Percentiles rank a stretch among this genome's conserved stretches.
Evolutionary conservation across 2,329 filamentous ascomycete species (phyloP).

Genomic region (Lachnellula suecica): DNA sequence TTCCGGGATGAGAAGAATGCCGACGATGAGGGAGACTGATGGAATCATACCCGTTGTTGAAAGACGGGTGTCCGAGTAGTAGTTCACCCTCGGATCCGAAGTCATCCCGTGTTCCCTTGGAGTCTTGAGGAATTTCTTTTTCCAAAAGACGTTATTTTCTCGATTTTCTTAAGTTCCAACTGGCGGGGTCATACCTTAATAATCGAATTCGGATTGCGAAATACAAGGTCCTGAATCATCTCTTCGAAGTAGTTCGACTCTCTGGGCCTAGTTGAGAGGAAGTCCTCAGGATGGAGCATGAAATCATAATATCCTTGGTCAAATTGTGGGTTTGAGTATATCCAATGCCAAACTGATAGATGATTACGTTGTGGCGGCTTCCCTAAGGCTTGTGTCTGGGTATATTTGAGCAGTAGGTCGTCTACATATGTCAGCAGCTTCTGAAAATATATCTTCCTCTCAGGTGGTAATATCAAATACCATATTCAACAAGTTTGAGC

Average conservation of each 20-base stretch:
- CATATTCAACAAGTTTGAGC: conserved; percentile 4
- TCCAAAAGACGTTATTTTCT: neutral
- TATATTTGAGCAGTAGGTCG: neutral
- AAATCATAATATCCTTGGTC: conserved; percentile 1
- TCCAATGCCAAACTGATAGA: conserved; percentile 1
- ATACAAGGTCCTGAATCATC: neutral
- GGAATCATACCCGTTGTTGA: conserved; percentile 2
- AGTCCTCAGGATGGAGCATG: conserved; percentile 7
- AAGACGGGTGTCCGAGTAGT: conserved; percentile 6
- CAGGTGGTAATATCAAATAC: neutral
- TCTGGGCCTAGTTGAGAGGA: conserved; percentile 1
- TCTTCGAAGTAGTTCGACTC: neutral
- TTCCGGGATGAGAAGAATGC: conserved; percentile 18
- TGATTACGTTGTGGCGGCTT: conserved; percentile 4
- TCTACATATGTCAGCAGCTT: neutral
- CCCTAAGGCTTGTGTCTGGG: neutral
- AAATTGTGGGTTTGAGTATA: neutral
- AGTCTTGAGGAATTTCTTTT: conserved; percentile 11
- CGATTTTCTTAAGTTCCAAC: neutral
- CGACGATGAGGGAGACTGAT: conserved; percentile 3
- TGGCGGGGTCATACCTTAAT: neutral
- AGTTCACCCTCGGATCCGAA: neutral
- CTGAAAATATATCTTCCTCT: too few relatives aligned
- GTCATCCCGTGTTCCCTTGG: conserved; percentile 7
- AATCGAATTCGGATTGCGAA: neutral